phyloP scores from a whole-genome alignment of 2,329 filamentous ascomycete genomes.

The Cadophora gregata region DNA sequence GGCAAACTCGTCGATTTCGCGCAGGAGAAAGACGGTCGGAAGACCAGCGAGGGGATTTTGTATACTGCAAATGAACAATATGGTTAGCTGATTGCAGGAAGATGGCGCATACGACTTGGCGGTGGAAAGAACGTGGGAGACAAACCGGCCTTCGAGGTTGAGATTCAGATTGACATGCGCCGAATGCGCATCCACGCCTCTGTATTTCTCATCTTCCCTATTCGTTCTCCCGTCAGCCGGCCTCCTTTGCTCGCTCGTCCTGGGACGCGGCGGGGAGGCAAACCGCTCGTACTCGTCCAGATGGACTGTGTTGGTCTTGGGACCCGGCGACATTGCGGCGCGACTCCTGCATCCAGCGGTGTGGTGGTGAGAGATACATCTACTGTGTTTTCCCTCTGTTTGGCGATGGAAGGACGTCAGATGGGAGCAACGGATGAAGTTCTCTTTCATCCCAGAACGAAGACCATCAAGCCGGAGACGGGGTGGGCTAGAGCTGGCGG shows the following conservation, averaged over 20 bases:
- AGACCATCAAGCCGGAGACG: not conserved
- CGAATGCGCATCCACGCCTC: slow-evolving; percentile 4
- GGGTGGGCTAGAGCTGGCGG: slow-evolving; percentile 2
- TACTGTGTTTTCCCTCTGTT: not conserved
- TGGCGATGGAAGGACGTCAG: not conserved
- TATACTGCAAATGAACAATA: slow-evolving; percentile 49
- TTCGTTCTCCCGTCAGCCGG: not conserved
- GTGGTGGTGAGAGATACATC: not conserved
- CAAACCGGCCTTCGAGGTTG: slow-evolving; percentile 37
- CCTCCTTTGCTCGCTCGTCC: not conserved
- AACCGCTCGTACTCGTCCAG: slow-evolving; percentile 7
- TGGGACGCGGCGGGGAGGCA: not conserved
- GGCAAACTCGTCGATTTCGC: slow-evolving; percentile 65
- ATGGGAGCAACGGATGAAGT: not conserved
- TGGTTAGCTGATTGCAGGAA: slow-evolving; percentile 14
- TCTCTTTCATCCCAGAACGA: not conserved
- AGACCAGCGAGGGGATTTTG: slow-evolving; percentile 62
- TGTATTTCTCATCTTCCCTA: slow-evolving; percentile 12
- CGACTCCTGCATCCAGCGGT: slow-evolving; percentile 7
- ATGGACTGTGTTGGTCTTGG: slow-evolving; percentile 10
- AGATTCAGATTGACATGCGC: slow-evolving; percentile 35
- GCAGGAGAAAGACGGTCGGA: slow-evolving; percentile 55
- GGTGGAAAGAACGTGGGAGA: slow-evolving; percentile 4
- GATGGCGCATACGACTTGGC: not conserved
- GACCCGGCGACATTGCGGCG: slow-evolving; percentile 2